These are phyloP conservation scores for Asparagopsis taxiformis DNA, from an alignment of 31 red algal genomes.

Conservation along the genomic window DNA sequence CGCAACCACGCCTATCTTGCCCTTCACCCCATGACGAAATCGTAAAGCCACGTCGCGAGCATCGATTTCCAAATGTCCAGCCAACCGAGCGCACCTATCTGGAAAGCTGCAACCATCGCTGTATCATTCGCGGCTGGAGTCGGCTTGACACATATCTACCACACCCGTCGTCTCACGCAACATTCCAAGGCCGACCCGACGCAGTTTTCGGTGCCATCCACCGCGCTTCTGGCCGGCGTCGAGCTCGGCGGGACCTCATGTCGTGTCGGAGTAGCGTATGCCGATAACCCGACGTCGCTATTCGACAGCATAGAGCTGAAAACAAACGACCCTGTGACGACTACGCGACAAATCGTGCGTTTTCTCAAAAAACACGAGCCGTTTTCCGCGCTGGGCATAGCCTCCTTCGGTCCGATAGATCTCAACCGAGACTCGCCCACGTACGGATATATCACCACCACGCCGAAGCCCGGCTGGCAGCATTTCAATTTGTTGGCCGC, in stretches of 20 bases:
- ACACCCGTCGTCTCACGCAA: neutral
- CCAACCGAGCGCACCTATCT: neutral
- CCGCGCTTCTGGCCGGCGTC: slow-evolving; percentile 59
- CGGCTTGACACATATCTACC: slow-evolving; percentile 28
- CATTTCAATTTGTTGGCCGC: slow-evolving; percentile 47
- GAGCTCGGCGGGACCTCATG: slow-evolving; percentile 91
- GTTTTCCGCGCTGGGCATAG: slow-evolving; percentile 76
- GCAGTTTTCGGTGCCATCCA: slow-evolving; percentile 4
- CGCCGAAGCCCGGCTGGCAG: slow-evolving; percentile 78
- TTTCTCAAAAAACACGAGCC: slow-evolving; percentile 57
- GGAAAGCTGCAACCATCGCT: slow-evolving; percentile 11
- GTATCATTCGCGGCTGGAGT: slow-evolving; percentile 33
- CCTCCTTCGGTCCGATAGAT: slow-evolving; percentile 92
- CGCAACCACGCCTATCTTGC: no score
- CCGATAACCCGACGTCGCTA: slow-evolving; percentile 53
- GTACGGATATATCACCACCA: slow-evolving; percentile 71
- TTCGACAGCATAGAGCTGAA: slow-evolving; percentile 67
- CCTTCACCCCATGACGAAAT: no score
- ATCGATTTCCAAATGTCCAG: neutral
- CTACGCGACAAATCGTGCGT: slow-evolving; percentile 36
- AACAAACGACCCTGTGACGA: slow-evolving; percentile 72
- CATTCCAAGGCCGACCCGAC: neutral
- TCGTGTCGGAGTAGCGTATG: slow-evolving; percentile 61
- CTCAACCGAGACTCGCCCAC: slow-evolving; percentile 35
- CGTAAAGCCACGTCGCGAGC: no score